Conservation (phyloP, 305 asterid genomes). For the Plantago coronopus region DNA sequence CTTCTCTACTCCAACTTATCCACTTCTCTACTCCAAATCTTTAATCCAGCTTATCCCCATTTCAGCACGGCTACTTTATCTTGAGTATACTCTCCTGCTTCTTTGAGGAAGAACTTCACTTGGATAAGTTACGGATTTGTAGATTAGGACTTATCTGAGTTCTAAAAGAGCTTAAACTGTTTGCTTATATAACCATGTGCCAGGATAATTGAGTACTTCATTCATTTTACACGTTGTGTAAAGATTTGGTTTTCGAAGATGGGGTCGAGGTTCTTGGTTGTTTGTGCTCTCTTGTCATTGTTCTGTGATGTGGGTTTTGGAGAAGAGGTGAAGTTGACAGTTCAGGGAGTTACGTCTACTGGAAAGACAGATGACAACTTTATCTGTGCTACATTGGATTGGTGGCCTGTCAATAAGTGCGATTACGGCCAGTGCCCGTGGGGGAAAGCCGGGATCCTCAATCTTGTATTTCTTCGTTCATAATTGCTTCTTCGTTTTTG, state of each 20-base stretch:
- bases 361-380: slow-evolving; percentile 65
- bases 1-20: background rate
- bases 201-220: background rate
- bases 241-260: slow-evolving; percentile 13
- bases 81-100: background rate
- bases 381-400: slow-evolving; percentile 75
- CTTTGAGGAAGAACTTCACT: background rate
- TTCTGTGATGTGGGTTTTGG: slow-evolving; percentile 20
- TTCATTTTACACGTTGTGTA: background rate
- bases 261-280: slow-evolving; percentile 23
- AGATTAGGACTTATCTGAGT: background rate
- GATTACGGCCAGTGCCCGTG: slow-evolving; percentile 64
- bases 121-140: too few species aligned
- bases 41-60: background rate
- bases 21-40: background rate
- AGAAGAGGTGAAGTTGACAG: slow-evolving; percentile 31
- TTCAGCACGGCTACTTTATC: background rate
- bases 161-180: background rate
- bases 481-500: too few species aligned
- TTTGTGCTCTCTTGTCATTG: slow-evolving; percentile 21
- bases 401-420: slow-evolving; percentile 79
- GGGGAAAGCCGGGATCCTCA: slow-evolving; percentile 60
- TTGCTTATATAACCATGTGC: background rate
- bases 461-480: slow-evolving; percentile 34
- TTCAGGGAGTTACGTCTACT: slow-evolving; percentile 34